Evolutionary conservation across 805 yeast species (phyloP).

Genomic region (Alloascoidea hylecoeti): DNA sequence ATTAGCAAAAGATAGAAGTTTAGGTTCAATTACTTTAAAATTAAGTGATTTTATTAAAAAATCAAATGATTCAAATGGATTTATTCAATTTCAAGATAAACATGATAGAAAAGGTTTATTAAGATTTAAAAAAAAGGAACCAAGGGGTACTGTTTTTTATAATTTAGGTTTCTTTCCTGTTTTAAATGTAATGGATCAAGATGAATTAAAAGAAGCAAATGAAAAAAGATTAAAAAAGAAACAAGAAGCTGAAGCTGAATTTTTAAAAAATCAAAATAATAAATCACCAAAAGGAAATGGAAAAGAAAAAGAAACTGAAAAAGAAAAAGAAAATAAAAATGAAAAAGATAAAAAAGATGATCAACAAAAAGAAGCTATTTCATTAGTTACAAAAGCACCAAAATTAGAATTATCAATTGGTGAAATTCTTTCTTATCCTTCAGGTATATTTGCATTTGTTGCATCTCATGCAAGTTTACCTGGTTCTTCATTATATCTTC

Average conservation of each 20-base stretch:
- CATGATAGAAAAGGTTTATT: slow-evolving; percentile 47
- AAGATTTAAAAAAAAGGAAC: slow-evolving; percentile 58
- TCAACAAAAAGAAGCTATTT: slow-evolving; percentile 23
- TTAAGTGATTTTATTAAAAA: slow-evolving; percentile 53
- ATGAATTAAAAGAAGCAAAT: slow-evolving; percentile 49
- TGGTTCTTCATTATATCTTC: slow-evolving; percentile 48
- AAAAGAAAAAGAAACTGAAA: slow-evolving; percentile 15
- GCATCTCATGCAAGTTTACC: slow-evolving; percentile 43
- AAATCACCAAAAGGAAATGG: too few species aligned
- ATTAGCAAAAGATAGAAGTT: slow-evolving; percentile 66
- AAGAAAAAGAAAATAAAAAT: slow-evolving; percentile 8
- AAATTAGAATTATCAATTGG: slow-evolving; percentile 37
- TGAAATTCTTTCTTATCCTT: slow-evolving; percentile 16
- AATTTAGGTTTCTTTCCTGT: slow-evolving; percentile 74
- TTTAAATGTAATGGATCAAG: slow-evolving; percentile 63
- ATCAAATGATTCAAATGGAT: slow-evolving; percentile 44
- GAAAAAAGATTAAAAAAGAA: slow-evolving; percentile 23
- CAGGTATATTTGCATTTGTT: slow-evolving; percentile 69
- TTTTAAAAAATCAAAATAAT: slow-evolving; percentile 10
- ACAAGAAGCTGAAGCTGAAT: slow-evolving; percentile 17
- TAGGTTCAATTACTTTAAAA: slow-evolving; percentile 70
- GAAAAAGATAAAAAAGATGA: slow-evolving; percentile 11
- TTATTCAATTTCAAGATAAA: slow-evolving; percentile 40
- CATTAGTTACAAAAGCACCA: slow-evolving; percentile 14
- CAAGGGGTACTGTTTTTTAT: slow-evolving; percentile 70